A percentile compares a stretch with the other conserved stretches of the same genome.
These are phyloP conservation scores for Clarireedia sp. DNA, from an alignment of 2,329 filamentous ascomycete species.

Conservation along the genomic window DNA sequence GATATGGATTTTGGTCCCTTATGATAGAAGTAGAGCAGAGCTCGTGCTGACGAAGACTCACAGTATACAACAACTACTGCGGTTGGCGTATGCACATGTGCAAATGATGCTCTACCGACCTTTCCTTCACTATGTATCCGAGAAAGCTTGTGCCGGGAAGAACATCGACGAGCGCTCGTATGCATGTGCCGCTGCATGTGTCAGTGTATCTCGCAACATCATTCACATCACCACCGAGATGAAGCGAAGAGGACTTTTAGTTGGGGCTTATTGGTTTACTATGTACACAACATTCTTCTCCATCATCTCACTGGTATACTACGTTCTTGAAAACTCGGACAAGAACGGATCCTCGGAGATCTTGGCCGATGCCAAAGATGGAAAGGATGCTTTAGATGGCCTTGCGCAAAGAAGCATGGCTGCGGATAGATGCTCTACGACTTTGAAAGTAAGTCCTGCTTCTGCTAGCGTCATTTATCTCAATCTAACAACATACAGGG, in stretches of 20 bases:
- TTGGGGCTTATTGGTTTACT: conserved; percentile 80
- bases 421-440: conserved; percentile 74
- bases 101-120: conserved; percentile 78
- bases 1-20: too few species aligned
- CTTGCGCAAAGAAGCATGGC: conserved; percentile 80
- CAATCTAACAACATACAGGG: conserved; percentile 40
- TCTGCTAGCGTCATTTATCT: background rate
- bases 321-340: conserved; percentile 71
- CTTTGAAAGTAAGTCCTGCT: conserved; percentile 56
- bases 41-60: conserved; percentile 15
- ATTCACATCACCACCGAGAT: conserved; percentile 75
- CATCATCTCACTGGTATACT: conserved; percentile 71
- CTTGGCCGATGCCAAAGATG: conserved; percentile 75
- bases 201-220: conserved; percentile 58
- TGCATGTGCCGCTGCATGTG: conserved; percentile 58
- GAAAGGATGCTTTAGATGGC: conserved; percentile 71
- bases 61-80: conserved; percentile 63
- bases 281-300: conserved; percentile 79
- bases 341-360: conserved; percentile 70
- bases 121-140: conserved; percentile 76
- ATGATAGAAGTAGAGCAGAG: background rate
- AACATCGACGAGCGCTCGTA: conserved; percentile 69
- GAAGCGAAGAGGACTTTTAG: conserved; percentile 64
- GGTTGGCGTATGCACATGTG: conserved; percentile 75
- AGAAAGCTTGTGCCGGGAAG: conserved; percentile 46